A percentile compares a stretch with the other conserved stretches of the same genome.
Evolutionary conservation across 164 flowering plant species (phyloP).

Genomic region (Kingdonia uniflora): DNA sequence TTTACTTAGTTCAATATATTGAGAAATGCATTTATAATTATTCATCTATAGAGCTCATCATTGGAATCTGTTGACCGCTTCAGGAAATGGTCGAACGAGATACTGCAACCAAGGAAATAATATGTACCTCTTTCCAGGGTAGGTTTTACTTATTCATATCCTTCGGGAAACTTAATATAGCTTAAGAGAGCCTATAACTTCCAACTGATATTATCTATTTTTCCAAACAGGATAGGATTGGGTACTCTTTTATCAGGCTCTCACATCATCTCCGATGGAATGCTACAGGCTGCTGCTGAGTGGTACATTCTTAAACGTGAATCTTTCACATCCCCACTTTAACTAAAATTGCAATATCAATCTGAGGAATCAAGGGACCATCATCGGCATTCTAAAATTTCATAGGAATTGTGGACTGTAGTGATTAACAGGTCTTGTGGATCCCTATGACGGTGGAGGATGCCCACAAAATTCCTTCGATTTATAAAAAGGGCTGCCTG

Average conservation of each 20-base stretch:
- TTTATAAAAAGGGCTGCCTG: too few relatives aligned
- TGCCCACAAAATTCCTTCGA: too few relatives aligned
- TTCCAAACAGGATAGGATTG: constrained; percentile 74
- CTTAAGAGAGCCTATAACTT: background rate
- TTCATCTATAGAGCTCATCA: background rate
- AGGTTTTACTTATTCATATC: constrained; percentile 16
- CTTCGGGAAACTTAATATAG: background rate
- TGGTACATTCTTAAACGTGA: constrained; percentile 34
- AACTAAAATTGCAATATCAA: too few relatives aligned
- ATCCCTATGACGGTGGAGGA: too few relatives aligned
- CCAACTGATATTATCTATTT: constrained; percentile 1
- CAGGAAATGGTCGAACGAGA: constrained; percentile 84
- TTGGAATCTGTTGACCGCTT: background rate
- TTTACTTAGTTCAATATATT: too few relatives aligned
- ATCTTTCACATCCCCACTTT: too few relatives aligned
- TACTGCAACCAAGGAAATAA: constrained; percentile 97
- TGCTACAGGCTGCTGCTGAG: constrained; percentile 97
- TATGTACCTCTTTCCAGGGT: constrained; percentile 99
- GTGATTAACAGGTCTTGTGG: too few relatives aligned
- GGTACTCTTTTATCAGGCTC: constrained; percentile 94
- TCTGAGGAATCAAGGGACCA: too few relatives aligned
- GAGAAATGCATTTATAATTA: background rate
- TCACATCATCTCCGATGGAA: constrained; percentile 82
- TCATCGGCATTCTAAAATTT: too few relatives aligned
- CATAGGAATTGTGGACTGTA: too few relatives aligned